A percentile compares a stretch with the other conserved stretches of the same genome.
Evolutionary conservation across 495 filamentous ascomycete genomes (phyloP).

Genomic region (Parathielavia hyrcaniae): DNA sequence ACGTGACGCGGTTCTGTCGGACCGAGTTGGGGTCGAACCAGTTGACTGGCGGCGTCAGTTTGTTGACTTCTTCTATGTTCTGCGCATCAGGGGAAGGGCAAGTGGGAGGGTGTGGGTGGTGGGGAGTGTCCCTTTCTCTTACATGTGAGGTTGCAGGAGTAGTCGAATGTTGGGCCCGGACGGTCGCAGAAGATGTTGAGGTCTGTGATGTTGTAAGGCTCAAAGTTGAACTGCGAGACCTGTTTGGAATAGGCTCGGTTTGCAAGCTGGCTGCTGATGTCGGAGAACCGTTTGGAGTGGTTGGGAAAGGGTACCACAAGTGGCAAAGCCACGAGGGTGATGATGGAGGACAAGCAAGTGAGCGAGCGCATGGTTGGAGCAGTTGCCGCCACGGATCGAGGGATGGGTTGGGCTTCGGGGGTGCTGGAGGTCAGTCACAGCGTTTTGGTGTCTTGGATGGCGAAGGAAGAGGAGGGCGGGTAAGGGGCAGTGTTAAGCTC

Average conservation of each 20-base stretch:
- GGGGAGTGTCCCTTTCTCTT: background rate
- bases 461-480: background rate
- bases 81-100: background rate
- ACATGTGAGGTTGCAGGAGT: constrained; percentile 11
- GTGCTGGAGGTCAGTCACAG: background rate
- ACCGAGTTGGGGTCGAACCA: constrained; percentile 37
- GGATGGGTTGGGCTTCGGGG: background rate
- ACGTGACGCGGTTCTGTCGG: constrained; percentile 26
- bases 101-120: background rate
- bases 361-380: background rate
- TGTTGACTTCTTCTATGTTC: background rate
- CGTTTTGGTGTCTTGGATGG: background rate
- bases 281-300: background rate
- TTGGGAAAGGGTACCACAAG: background rate
- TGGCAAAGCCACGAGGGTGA: background rate
- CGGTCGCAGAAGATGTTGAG: constrained; percentile 11
- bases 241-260: background rate
- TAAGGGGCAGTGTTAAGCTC: background rate
- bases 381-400: no score
- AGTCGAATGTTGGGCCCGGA: background rate
- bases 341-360: background rate
- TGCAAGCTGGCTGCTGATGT: background rate
- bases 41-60: constrained; percentile 21
- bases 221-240: constrained; percentile 14
- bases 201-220: constrained; percentile 9